These are phyloP conservation scores for Globisporangium lucens DNA, from an alignment of 352 stramenopile genomes.

Conservation along the genomic window DNA sequence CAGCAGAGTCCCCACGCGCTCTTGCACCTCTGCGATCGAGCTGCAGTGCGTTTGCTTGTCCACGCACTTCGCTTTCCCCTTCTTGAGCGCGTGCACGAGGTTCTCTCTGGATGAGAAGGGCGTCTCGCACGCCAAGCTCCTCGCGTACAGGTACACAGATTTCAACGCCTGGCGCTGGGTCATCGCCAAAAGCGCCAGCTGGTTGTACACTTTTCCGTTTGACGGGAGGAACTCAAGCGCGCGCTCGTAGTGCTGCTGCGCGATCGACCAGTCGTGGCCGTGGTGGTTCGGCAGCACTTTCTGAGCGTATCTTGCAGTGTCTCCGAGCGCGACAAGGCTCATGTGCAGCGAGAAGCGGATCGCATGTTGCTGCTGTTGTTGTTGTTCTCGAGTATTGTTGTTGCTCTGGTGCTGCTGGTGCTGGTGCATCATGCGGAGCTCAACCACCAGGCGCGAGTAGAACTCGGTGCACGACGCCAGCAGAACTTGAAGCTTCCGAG, in stretches of 20 bases:
- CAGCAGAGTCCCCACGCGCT: constrained; percentile 9
- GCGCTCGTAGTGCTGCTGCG: constrained; percentile 32
- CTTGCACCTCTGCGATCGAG: constrained; percentile 5
- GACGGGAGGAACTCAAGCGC: constrained; percentile 36
- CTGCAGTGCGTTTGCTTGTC: not conserved
- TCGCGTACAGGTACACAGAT: constrained; percentile 42
- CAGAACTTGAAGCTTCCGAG: constrained; percentile 4
- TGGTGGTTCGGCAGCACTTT: constrained; percentile 15
- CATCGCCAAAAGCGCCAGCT: constrained; percentile 47
- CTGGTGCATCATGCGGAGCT: not conserved
- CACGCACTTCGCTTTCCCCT: not conserved
- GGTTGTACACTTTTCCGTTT: constrained; percentile 61
- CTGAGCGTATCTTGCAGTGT: constrained; percentile 43
- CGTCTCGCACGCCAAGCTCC: constrained; percentile 37
- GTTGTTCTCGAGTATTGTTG: not conserved
- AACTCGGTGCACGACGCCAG: constrained; percentile 14
- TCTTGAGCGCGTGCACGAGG: constrained; percentile 30
- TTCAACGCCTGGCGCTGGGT: constrained; percentile 29
- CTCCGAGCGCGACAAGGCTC: constrained; percentile 45
- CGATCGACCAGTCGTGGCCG: constrained; percentile 26
- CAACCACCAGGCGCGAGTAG: constrained; percentile 11
- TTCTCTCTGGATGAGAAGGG: constrained; percentile 41
- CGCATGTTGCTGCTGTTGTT: constrained; percentile 15
- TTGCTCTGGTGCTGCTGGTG: not conserved
- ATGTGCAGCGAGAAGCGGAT: constrained; percentile 36